These are phyloP conservation scores for Aspergillus thermomutatus DNA, from an alignment of 2,329 filamentous ascomycete genomes.

Conservation along the genomic window DNA sequence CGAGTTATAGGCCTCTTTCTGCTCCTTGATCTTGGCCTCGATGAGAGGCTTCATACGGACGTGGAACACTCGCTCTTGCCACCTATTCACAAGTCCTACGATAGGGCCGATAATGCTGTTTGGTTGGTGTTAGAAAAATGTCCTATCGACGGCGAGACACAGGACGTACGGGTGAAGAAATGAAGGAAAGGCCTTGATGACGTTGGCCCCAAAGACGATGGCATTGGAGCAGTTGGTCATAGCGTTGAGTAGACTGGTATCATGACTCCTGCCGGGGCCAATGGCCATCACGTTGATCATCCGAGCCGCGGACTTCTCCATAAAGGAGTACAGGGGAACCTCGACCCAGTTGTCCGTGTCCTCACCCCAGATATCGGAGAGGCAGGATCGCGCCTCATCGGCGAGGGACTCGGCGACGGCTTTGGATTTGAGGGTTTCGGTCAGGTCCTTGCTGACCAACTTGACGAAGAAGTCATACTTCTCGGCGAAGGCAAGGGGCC, in stretches of 20 bases:
- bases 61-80: constrained; percentile 9
- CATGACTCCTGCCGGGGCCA: constrained; percentile 5
- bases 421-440: constrained; percentile 9
- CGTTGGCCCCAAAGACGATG: constrained; percentile 10
- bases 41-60: constrained; percentile 11
- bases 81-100: constrained; percentile 10
- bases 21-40: constrained; percentile 9
- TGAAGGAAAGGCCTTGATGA: constrained; percentile 12
- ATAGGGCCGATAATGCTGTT: constrained; percentile 8
- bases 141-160: background rate
- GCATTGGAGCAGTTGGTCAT: constrained; percentile 14
- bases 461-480: constrained; percentile 14
- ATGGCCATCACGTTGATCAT: constrained; percentile 13
- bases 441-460: constrained; percentile 14
- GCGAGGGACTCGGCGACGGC: constrained; percentile 8
- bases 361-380: constrained; percentile 9
- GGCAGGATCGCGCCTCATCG: constrained; percentile 9
- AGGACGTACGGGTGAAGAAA: constrained; percentile 7
- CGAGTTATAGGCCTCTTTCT: constrained; percentile 1
- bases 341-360: constrained; percentile 10
- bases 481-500: constrained; percentile 11
- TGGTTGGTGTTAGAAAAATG: background rate
- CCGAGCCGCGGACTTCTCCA: constrained; percentile 10
- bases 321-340: constrained; percentile 7
- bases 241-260: constrained; percentile 8